Conservation (phyloP, 768 basidiomycete genomes). For the Rhizopogon sp. region DNA sequence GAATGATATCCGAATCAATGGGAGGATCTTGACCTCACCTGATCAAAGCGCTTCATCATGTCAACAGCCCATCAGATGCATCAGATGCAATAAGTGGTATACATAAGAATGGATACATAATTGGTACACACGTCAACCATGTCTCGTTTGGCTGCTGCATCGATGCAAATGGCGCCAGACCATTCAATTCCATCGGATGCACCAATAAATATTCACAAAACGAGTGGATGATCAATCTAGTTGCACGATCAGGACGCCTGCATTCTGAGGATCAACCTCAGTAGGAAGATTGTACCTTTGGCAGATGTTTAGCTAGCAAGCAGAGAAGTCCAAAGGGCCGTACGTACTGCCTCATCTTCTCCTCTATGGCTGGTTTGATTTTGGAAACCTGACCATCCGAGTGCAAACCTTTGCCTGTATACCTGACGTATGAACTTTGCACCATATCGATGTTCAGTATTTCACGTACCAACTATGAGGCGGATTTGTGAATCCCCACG, state of each 20-base stretch:
- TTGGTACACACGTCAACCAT: background rate
- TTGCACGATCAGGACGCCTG: constrained; percentile 73
- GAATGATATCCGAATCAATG: no score
- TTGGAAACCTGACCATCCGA: constrained; percentile 62
- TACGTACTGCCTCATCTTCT: constrained; percentile 68
- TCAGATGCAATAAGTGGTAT: background rate
- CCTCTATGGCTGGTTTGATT: constrained; percentile 83
- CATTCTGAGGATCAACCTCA: constrained; percentile 69
- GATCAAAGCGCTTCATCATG: no score
- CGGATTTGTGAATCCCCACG: constrained; percentile 60
- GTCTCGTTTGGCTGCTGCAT: no score
- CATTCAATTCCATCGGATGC: background rate
- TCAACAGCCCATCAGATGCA: background rate
- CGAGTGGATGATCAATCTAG: background rate
- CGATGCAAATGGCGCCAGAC: background rate
- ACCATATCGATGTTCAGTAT: background rate
- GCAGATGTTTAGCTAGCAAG: background rate
- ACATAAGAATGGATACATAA: background rate
- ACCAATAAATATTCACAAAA: background rate
- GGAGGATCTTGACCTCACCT: background rate
- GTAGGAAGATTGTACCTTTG: constrained; percentile 64
- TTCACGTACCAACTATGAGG: constrained; percentile 75
- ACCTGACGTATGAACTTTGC: background rate
- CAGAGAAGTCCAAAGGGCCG: background rate
- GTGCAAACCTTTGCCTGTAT: constrained; percentile 76